Percentiles rank a stretch among this genome's conserved stretches.
These are phyloP conservation scores for Polychytrium aggregatum DNA, from an alignment of 192 early-diverging fungal species.

Conservation along the genomic window DNA sequence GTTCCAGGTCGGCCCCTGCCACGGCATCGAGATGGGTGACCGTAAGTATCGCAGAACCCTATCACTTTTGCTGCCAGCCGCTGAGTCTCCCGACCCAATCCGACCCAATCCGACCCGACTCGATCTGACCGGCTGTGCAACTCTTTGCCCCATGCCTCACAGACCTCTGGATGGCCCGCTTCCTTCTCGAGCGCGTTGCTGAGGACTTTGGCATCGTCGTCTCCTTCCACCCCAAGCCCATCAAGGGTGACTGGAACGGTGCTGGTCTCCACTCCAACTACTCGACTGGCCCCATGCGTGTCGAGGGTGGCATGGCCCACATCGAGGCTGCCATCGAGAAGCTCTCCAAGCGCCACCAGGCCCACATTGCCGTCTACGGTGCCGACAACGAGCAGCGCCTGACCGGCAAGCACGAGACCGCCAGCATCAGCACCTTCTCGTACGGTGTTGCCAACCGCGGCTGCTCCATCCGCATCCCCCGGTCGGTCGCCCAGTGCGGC, in stretches of 20 bases:
- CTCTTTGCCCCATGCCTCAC: too few species aligned
- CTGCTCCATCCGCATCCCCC: constrained; percentile 45
- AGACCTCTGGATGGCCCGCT: constrained; percentile 42
- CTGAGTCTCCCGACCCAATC: too few species aligned
- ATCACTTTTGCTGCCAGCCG: too few species aligned
- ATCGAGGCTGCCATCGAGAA: constrained; percentile 45
- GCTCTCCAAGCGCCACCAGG: constrained; percentile 22
- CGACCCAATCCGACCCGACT: too few species aligned
- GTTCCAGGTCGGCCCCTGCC: too few species aligned
- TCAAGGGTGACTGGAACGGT: constrained; percentile 48
- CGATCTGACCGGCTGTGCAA: too few species aligned
- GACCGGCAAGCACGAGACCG: constrained; percentile 42
- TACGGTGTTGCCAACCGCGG: constrained; percentile 45
- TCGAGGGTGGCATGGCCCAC: constrained; percentile 32
- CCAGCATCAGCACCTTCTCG: constrained; percentile 35
- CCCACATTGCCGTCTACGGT: constrained; percentile 47
- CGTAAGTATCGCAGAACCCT: too few species aligned
- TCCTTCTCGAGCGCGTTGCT: constrained; percentile 35
- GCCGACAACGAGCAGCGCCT: constrained; percentile 44
- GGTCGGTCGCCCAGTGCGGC: constrained; percentile 37
- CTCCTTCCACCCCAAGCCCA: constrained; percentile 45
- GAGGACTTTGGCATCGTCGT: constrained; percentile 47
- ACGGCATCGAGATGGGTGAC: too few species aligned
- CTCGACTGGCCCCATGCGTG: constrained; percentile 37
- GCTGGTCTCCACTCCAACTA: constrained; percentile 48